Conservation (phyloP, 306 rosid species). For the Vigna mungo region DNA sequence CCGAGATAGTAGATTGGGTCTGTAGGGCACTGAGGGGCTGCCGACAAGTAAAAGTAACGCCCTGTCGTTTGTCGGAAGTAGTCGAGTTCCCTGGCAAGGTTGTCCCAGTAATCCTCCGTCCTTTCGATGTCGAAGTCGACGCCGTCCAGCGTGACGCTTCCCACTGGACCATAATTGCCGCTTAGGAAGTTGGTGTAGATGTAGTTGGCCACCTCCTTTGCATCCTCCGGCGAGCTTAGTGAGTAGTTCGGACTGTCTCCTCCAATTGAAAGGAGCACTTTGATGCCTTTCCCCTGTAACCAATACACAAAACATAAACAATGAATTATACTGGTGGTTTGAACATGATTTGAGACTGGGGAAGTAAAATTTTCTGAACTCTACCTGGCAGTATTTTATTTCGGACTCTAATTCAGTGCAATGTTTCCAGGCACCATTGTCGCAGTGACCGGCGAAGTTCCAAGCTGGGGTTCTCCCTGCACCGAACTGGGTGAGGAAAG, state of each 20-base stretch:
- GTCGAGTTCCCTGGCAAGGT: conserved; percentile 48
- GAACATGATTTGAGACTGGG: no score
- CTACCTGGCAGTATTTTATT: not conserved
- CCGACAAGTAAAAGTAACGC: conserved; percentile 37
- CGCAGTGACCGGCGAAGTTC: conserved; percentile 64
- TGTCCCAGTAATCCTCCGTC: conserved; percentile 52
- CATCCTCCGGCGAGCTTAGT: not conserved
- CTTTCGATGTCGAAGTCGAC: conserved; percentile 48
- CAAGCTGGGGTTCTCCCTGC: conserved; percentile 16
- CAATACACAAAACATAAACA: no score
- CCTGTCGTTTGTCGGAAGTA: not conserved
- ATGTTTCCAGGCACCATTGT: not conserved
- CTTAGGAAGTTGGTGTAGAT: conserved; percentile 11
- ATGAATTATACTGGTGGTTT: no score
- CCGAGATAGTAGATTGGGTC: conserved; percentile 52
- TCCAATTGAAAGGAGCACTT: not conserved
- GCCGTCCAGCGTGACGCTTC: conserved; percentile 25
- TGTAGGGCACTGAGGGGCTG: conserved; percentile 60
- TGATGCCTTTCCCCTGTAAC: not conserved
- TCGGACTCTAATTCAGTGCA: not conserved
- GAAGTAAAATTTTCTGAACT: no score
- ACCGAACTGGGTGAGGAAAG: conserved; percentile 57
- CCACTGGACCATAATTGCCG: conserved; percentile 27
- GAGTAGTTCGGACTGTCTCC: not conserved
- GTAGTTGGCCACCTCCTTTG: not conserved